Conservation (phyloP, 768 basidiomycete species). For the Rhizopogon roseolus region DNA sequence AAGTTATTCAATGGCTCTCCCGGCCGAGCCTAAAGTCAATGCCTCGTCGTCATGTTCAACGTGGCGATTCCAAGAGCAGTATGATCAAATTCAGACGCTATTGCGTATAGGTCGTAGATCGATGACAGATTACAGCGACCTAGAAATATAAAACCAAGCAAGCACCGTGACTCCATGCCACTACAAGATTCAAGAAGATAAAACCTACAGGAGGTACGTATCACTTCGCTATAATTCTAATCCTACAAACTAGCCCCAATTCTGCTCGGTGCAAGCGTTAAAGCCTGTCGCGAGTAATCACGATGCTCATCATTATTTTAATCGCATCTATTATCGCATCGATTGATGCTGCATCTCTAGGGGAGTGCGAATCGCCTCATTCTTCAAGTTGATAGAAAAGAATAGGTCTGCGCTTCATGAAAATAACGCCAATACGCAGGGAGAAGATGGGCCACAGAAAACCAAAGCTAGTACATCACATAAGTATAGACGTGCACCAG, state of each 20-base stretch:
- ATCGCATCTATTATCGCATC: slow-evolving; percentile 3
- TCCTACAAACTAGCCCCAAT: not conserved
- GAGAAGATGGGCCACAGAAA: slow-evolving; percentile 6
- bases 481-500: not conserved
- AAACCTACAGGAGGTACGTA: no score
- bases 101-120: no score
- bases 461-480: not conserved
- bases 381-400: not conserved
- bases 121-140: no score
- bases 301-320: slow-evolving; percentile 9
- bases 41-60: no score
- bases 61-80: no score
- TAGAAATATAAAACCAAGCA: no score
- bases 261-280: not conserved
- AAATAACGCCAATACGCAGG: slow-evolving; percentile 6
- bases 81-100: no score
- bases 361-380: not conserved
- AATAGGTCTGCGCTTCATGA: not conserved
- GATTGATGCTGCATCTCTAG: slow-evolving; percentile 7
- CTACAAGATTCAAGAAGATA: no score
- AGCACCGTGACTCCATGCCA: no score
- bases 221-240: no score
- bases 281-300: not conserved
- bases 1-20: no score
- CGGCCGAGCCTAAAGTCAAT: no score